Conservation (phyloP, 208 protist species). For the Acanthamoeba royreba region DNA sequence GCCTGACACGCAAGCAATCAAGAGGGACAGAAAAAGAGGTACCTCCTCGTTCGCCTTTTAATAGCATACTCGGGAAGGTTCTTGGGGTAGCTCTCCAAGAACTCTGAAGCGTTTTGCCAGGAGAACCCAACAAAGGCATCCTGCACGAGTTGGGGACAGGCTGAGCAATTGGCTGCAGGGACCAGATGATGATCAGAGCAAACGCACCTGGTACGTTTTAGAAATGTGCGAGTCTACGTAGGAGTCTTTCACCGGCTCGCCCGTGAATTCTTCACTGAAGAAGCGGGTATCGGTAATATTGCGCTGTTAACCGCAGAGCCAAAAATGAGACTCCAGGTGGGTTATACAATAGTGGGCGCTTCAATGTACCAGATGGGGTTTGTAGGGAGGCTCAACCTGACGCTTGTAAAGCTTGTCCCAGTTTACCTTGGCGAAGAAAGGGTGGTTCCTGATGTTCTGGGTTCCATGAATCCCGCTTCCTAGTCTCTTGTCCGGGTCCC, state of each 20-base stretch:
- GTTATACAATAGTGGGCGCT: neutral
- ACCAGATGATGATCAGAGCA: too few relatives aligned
- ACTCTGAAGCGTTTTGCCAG: neutral
- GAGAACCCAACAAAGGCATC: neutral
- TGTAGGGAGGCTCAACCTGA: constrained; percentile 69
- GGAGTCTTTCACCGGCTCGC: constrained; percentile 11
- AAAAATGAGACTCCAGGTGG: neutral
- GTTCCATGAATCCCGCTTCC: constrained; percentile 42
- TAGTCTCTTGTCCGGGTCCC: constrained; percentile 55
- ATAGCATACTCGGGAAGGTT: neutral
- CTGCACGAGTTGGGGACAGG: neutral
- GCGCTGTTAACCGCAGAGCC: neutral
- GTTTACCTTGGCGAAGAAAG: constrained; percentile 70
- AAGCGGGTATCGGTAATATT: constrained; percentile 12
- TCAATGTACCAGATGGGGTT: constrained; percentile 46
- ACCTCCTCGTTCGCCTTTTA: neutral
- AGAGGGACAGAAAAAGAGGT: neutral
- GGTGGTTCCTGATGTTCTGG: constrained; percentile 71
- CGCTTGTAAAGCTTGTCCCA: constrained; percentile 67
- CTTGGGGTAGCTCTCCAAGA: neutral
- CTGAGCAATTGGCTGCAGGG: too few relatives aligned
- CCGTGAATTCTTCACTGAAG: constrained; percentile 39
- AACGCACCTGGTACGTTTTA: constrained; percentile 41
- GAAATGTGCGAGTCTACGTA: constrained; percentile 3
- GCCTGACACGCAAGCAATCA: neutral